Evolutionary conservation across 768 basidiomycete genomes (phyloP).

Genomic region (Boletus rubropictus): DNA sequence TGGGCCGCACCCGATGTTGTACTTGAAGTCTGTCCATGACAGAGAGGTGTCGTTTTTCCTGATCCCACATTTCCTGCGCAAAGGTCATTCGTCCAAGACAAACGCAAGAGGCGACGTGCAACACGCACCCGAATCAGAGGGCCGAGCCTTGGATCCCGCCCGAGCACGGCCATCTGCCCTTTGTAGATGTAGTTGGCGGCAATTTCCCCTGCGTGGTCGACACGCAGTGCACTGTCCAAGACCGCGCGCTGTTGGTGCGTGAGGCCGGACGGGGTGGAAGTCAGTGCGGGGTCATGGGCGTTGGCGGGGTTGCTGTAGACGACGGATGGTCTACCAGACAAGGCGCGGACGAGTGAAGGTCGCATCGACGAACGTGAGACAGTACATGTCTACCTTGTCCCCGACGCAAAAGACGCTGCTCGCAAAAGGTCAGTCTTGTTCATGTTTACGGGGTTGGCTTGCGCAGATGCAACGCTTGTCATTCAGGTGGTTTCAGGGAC

Average conservation of each 20-base stretch:
- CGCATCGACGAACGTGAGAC: slow-evolving; percentile 13
- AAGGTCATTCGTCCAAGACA: slow-evolving; percentile 1
- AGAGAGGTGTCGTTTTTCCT: slow-evolving; percentile 84
- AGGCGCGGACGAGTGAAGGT: slow-evolving; percentile 11
- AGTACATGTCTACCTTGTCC: slow-evolving; percentile 23
- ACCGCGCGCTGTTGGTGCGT: slow-evolving; percentile 41
- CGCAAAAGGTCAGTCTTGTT: slow-evolving; percentile 32
- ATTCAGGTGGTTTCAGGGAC: slow-evolving; percentile 44
- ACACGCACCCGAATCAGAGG: slow-evolving; percentile 68
- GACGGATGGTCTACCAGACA: slow-evolving; percentile 38
- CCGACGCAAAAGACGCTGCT: slow-evolving; percentile 31
- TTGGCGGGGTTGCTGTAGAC: slow-evolving; percentile 42
- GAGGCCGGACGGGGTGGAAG: slow-evolving; percentile 53
- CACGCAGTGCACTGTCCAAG: slow-evolving; percentile 69
- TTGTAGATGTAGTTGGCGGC: slow-evolving; percentile 95
- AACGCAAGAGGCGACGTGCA: neutral
- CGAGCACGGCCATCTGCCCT: slow-evolving; percentile 76
- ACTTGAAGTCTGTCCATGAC: slow-evolving; percentile 82
- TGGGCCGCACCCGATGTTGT: slow-evolving; percentile 83
- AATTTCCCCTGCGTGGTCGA: slow-evolving; percentile 94
- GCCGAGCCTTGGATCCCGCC: slow-evolving; percentile 48
- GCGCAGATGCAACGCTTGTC: neutral
- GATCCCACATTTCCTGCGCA: slow-evolving; percentile 93
- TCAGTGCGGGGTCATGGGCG: slow-evolving; percentile 36
- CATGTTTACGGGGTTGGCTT: neutral